Percentiles rank a stretch among this genome's conserved stretches.
Conservation (phyloP, 305 asterid species). For the Salvia sclarea region DNA sequence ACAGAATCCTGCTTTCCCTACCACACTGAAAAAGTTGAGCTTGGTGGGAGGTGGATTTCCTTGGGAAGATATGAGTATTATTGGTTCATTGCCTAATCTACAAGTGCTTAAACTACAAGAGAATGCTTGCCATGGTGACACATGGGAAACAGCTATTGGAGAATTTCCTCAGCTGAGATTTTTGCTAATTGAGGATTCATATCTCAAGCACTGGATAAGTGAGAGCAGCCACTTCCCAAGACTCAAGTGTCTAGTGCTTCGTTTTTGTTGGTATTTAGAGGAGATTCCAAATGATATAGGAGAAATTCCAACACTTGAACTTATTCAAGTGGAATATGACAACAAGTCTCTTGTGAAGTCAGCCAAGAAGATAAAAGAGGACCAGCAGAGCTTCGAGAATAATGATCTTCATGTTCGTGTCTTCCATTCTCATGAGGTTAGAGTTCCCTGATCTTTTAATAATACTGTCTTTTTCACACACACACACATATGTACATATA, state of each 20-base stretch:
- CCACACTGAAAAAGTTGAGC: neutral
- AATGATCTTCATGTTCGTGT: neutral
- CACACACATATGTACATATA: too few species aligned
- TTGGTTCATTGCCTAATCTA: too few species aligned
- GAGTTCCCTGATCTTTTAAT: neutral
- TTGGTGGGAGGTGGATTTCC: neutral
- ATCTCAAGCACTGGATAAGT: neutral
- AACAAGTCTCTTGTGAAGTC: neutral
- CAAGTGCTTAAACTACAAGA: too few species aligned
- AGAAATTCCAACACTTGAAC: neutral
- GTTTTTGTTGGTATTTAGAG: neutral
- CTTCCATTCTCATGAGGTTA: neutral
- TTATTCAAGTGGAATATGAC: neutral
- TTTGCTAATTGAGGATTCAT: neutral
- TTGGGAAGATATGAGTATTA: too few species aligned
- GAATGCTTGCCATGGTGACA: too few species aligned
- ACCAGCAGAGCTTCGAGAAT: neutral
- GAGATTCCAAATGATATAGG: neutral
- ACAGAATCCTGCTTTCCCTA: neutral
- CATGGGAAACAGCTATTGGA: neutral
- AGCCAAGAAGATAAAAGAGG: neutral
- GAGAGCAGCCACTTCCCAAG: too few species aligned
- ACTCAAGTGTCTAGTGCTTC: too few species aligned
- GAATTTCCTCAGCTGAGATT: constrained; percentile 1
- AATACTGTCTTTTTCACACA: neutral